Base-by-base conservation (phyloP, 2,329 filamentous ascomycete genomes). In the Xylaria digitata region DNA sequence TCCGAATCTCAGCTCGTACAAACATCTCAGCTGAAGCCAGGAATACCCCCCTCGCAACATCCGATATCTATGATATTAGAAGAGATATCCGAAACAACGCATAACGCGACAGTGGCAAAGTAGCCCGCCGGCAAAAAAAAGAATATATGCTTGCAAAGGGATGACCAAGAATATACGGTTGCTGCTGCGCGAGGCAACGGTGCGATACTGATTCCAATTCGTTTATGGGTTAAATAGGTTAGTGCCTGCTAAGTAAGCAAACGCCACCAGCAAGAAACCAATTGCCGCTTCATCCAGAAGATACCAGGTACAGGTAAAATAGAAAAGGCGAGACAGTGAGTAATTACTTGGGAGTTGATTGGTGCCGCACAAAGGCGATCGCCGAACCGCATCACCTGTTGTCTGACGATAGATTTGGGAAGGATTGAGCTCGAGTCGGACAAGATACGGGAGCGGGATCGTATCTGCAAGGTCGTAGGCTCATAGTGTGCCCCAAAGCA, bases 401-500 rank as follows among this genome's bases (percentile, higher is more conserved):
- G 65, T 67, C 61, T 60, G 54, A 66, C 60, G 64, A 64, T 58
- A 60, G 57, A 66, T 59, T 66, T 62, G 61, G 42, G 52, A 65
- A 52, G 57, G 65, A 30, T 40, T 45, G 53, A 58, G 65, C 61
- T 65, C 45, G 23, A 62, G 68, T 70, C 55, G 68, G 62, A 70
- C 65, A 68, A 70, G 68, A 63, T 66, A 70, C 65, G 65, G 68
- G 48, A 65, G 57, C 61, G 64, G 56, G 32, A 59, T 70, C 61
- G 65, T 70, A 70, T 70, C 65, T 67, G 67, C 67, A 69, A 56
- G 56, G 62, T 49, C 40, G 26, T 45, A 53, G 6, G 19, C 42
- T 53, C 61, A 45, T 43, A 42, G n/a, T n/a, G 48, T 63, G 15
- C 61, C 61, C 21, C 43, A 58, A 58, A 55, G 13, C 19, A 53